Evolutionary conservation across 768 basidiomycete species (phyloP).

Genomic region (Tephrocybe sp.): DNA sequence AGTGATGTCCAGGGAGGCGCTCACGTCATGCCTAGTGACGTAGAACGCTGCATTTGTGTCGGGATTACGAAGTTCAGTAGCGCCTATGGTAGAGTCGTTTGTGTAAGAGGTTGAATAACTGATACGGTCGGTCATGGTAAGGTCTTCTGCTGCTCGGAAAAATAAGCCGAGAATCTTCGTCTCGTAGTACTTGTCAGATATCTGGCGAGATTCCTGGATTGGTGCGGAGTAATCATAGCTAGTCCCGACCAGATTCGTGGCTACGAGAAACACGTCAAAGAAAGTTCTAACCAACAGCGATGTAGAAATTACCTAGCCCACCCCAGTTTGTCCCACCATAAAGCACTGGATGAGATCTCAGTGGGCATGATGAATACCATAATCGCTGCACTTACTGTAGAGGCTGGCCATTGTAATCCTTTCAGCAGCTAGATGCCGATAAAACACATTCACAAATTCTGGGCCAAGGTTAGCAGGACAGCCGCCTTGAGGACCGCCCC

Average conservation of each 20-base stretch:
- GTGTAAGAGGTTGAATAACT: constrained; percentile 7
- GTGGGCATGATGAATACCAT: too few species aligned
- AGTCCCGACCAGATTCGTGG: constrained; percentile 9
- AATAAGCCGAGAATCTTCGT: constrained; percentile 8
- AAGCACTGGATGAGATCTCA: constrained; percentile 1
- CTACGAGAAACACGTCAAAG: neutral
- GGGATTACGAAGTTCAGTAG: constrained; percentile 11
- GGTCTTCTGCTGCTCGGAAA: constrained; percentile 12
- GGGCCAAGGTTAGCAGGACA: constrained; percentile 10
- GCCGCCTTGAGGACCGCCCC: constrained; percentile 11
- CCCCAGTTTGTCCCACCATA: constrained; percentile 12
- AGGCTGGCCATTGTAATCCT: constrained; percentile 12
- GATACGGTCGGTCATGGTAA: constrained; percentile 11
- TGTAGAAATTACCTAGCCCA: constrained; percentile 1
- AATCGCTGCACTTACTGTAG: neutral
- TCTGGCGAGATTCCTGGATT: constrained; percentile 10
- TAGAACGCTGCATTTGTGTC: constrained; percentile 4
- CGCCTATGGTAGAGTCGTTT: constrained; percentile 1
- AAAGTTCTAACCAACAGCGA: neutral
- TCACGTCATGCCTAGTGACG: constrained; percentile 4
- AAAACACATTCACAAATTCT: constrained; percentile 12
- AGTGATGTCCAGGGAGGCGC: constrained; percentile 5
- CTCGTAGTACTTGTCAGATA: constrained; percentile 10
- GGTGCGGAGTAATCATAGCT: constrained; percentile 13
- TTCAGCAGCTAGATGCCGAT: constrained; percentile 10